A percentile compares a stretch with the other conserved stretches of the same genome.
phyloP scores from a whole-genome alignment of 192 early-diverging fungal genomes.

The Entomortierella lignicola region DNA sequence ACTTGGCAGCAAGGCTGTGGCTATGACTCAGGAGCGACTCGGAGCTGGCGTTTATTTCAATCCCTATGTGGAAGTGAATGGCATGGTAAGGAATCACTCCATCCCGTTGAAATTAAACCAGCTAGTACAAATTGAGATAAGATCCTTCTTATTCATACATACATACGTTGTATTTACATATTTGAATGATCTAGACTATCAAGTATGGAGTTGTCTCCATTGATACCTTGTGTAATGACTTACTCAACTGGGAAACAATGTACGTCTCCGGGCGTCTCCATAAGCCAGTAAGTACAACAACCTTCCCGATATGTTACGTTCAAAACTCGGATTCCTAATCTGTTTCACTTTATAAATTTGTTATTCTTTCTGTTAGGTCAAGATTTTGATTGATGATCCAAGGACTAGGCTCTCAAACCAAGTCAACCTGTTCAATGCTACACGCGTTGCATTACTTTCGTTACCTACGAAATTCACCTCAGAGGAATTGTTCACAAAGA shows the following conservation, averaged over 20 bases:
- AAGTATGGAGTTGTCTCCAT: constrained; percentile 99
- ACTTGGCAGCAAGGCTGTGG: constrained; percentile 79
- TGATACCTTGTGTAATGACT: constrained; percentile 85
- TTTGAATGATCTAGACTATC: constrained; percentile 62
- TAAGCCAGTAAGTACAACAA: constrained; percentile 78
- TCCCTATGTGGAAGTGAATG: constrained; percentile 89
- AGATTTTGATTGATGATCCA: constrained; percentile 81
- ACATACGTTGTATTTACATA: no score
- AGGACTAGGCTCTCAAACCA: constrained; percentile 80
- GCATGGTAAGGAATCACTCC: constrained; percentile 67
- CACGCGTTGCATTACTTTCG: constrained; percentile 84
- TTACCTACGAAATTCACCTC: constrained; percentile 86
- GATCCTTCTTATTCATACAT: no score
- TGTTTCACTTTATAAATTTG: constrained; percentile 10
- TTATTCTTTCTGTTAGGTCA: constrained; percentile 59
- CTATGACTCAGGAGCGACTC: constrained; percentile 81
- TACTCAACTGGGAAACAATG: constrained; percentile 94
- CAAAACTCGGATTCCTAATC: not conserved
- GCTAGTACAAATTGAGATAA: no score
- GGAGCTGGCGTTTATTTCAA: constrained; percentile 98
- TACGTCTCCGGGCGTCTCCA: constrained; percentile 98
- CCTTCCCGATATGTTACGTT: not conserved
- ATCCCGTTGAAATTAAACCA: no score
- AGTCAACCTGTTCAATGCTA: constrained; percentile 87
- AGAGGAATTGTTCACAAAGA: constrained; percentile 81